Evolutionary conservation across 257 asterid genomes (phyloP).

Genomic region (Ilex aquifolium): DNA sequence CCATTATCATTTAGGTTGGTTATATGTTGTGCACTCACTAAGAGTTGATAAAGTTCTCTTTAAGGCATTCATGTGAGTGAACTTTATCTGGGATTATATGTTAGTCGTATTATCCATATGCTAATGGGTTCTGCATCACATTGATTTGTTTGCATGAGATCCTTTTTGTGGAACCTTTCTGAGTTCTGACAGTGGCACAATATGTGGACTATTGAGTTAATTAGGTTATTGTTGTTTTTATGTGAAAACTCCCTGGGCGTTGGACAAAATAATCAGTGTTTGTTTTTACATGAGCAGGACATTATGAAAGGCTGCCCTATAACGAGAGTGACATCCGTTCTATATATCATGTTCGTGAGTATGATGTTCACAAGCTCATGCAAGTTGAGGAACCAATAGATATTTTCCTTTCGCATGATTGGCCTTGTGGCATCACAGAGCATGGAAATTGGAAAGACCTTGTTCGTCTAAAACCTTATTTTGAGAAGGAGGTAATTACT

Average conservation of each 20-base stretch:
- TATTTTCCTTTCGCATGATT: conserved; percentile 93
- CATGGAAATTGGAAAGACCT: conserved; percentile 61
- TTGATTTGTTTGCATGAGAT: not conserved
- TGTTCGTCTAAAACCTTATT: conserved; percentile 58
- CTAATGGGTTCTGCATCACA: not conserved
- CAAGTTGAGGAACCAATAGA: conserved; percentile 92
- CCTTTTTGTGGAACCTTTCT: too few species aligned
- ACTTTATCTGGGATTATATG: not conserved
- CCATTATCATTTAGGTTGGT: conserved; percentile 61
- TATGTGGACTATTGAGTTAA: not conserved
- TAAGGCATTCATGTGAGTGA: conserved; percentile 1
- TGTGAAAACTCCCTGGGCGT: conserved; percentile 12
- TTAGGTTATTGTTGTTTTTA: not conserved
- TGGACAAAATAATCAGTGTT: conserved; percentile 3
- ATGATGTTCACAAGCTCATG: conserved; percentile 86
- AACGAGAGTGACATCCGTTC: conserved; percentile 73
- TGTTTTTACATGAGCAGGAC: conserved; percentile 57
- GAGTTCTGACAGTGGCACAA: not conserved
- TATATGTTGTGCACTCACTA: conserved; percentile 1
- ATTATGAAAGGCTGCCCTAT: conserved; percentile 79
- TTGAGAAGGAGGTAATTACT: conserved; percentile 65
- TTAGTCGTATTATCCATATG: not conserved
- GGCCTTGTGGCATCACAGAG: conserved; percentile 87
- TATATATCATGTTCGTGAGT: conserved; percentile 91
- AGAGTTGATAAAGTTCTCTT: conserved; percentile 6